Evolutionary conservation across 495 filamentous ascomycete species (phyloP).

Genomic region (Amniculicola lignicola): DNA sequence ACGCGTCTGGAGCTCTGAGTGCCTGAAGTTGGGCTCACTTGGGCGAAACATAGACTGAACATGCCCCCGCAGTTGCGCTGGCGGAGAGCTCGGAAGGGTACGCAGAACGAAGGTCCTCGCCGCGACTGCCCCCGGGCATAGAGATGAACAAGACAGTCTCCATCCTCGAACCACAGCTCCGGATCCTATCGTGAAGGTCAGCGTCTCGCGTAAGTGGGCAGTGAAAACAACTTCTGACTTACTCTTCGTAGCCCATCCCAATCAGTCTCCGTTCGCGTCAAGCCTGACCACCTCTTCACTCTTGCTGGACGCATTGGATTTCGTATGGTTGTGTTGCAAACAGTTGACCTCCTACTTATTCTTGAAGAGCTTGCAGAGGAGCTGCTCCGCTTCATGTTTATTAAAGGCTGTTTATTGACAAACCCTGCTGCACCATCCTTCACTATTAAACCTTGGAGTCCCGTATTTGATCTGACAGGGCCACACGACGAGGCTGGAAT

Average conservation of each 20-base stretch:
- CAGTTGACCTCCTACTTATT: constrained; percentile 10
- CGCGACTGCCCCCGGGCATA: constrained; percentile 58
- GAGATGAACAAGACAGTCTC: constrained; percentile 62
- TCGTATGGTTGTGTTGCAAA: constrained; percentile 5
- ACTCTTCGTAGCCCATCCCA: constrained; percentile 58
- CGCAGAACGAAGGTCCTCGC: constrained; percentile 58
- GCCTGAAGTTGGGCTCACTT: constrained; percentile 29
- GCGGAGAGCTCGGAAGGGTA: constrained; percentile 52
- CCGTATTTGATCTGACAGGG: not conserved
- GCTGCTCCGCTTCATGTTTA: not conserved
- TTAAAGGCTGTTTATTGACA: not conserved
- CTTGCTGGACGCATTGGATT: constrained; percentile 21
- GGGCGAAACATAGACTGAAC: constrained; percentile 49
- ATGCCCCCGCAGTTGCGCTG: constrained; percentile 52
- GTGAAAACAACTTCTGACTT: constrained; percentile 23
- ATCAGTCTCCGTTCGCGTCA: constrained; percentile 44
- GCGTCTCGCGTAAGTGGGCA: not conserved
- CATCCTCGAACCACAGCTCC: constrained; percentile 61
- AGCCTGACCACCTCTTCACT: constrained; percentile 56
- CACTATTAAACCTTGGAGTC: constrained; percentile 1
- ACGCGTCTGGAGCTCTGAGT: constrained; percentile 9
- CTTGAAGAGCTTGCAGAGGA: not conserved
- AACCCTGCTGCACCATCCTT: not conserved
- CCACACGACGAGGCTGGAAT: constrained; percentile 12
- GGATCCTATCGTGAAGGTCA: constrained; percentile 48